Percentiles rank a stretch among this genome's conserved stretches.
Evolutionary conservation across 2,329 filamentous ascomycete species (phyloP).

Genomic region (Fusarium foetens): DNA sequence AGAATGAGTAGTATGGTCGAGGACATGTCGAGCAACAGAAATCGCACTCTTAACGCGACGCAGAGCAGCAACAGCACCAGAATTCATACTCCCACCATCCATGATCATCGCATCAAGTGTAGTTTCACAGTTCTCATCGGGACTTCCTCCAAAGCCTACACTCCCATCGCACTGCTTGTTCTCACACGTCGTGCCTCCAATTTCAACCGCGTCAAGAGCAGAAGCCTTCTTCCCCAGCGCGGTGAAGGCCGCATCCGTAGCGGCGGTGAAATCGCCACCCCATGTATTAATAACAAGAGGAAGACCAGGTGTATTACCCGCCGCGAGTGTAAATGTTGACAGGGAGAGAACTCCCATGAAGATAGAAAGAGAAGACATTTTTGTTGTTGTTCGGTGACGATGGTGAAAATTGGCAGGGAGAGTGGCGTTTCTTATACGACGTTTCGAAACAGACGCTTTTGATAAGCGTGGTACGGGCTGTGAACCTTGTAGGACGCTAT

Average conservation of each 20-base stretch:
- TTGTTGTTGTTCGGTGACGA: background rate
- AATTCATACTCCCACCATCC: slow-evolving; percentile 64
- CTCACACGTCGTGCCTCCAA: slow-evolving; percentile 64
- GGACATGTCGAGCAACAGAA: slow-evolving; percentile 60
- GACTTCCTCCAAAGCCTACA: slow-evolving; percentile 65
- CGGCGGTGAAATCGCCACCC: slow-evolving; percentile 62
- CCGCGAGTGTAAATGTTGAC: slow-evolving; percentile 15
- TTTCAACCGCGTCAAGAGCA: slow-evolving; percentile 62
- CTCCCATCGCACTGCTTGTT: slow-evolving; percentile 63
- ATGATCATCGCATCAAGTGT: slow-evolving; percentile 69
- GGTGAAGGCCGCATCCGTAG: slow-evolving; percentile 62
- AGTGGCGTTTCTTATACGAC: slow-evolving; percentile 29
- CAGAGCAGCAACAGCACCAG: slow-evolving; percentile 63
- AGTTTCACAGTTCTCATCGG: slow-evolving; percentile 66
- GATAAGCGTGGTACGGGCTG: slow-evolving; percentile 10
- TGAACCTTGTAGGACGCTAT: slow-evolving; percentile 24
- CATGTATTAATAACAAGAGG: slow-evolving; percentile 66
- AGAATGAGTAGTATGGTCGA: slow-evolving; percentile 63
- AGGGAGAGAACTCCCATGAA: slow-evolving; percentile 23
- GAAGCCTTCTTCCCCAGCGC: slow-evolving; percentile 49
- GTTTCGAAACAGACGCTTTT: slow-evolving; percentile 12
- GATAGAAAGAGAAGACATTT: slow-evolving; percentile 14
- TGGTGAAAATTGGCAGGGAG: background rate
- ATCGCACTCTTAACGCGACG: slow-evolving; percentile 61
- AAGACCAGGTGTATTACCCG: slow-evolving; percentile 51